These are phyloP conservation scores for Daldinia grandis DNA, from an alignment of 495 filamentous ascomycete species.

Conservation along the genomic window DNA sequence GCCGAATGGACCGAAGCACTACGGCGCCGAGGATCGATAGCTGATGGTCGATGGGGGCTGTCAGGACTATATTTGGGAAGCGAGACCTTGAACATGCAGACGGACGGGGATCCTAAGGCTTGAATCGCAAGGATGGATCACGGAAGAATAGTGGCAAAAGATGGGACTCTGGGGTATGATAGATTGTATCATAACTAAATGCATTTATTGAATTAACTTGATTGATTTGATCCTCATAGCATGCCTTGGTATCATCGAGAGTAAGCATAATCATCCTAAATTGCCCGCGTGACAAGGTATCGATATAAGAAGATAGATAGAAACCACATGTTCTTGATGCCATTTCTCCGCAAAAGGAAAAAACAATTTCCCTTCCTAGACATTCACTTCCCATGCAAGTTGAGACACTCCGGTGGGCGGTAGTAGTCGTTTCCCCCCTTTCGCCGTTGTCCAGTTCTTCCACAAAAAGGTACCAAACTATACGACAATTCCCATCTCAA, in stretches of 20 bases:
- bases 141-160: slow-evolving; percentile 11
- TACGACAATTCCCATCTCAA: slow-evolving; percentile 14
- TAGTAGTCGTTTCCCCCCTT: slow-evolving; percentile 18
- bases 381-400: slow-evolving; percentile 19
- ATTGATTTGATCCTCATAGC: slow-evolving; percentile 38
- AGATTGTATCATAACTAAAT: slow-evolving; percentile 29
- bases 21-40: slow-evolving; percentile 35
- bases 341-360: slow-evolving; percentile 22
- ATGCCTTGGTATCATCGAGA: slow-evolving; percentile 42
- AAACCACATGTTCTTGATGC: slow-evolving; percentile 33
- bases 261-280: slow-evolving; percentile 39
- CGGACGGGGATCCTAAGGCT: slow-evolving; percentile 28
- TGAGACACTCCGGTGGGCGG: slow-evolving; percentile 30
- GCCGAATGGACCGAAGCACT: slow-evolving; percentile 28
- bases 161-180: slow-evolving; percentile 27
- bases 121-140: slow-evolving; percentile 29
- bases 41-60: slow-evolving; percentile 34
- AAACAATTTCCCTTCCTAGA: slow-evolving; percentile 40
- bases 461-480: slow-evolving; percentile 11
- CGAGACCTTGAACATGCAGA: slow-evolving; percentile 26
- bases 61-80: slow-evolving; percentile 28
- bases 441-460: slow-evolving; percentile 27
- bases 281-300: slow-evolving; percentile 42
- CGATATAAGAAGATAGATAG: slow-evolving; percentile 37
- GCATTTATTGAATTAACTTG: slow-evolving; percentile 39